Base-by-base conservation (phyloP, 441 rosid genomes). In the Geranium incanum region DNA sequence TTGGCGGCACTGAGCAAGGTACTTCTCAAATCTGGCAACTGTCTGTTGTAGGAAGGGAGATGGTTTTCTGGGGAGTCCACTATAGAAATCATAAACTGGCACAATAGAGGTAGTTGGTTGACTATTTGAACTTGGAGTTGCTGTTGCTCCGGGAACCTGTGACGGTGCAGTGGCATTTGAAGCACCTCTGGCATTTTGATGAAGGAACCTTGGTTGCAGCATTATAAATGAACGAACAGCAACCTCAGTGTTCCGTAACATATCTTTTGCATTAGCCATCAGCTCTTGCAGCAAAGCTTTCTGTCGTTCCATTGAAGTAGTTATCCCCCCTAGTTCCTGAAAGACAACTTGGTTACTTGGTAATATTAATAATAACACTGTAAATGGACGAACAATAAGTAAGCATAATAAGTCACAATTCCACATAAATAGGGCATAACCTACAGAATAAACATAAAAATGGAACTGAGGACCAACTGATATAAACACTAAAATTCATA, bases 291-390 rank as follows among this genome's bases (percentile, higher is more conserved):
- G 85, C 73, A 84, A 79, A 72, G 91, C 89, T 81, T 88, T 93
- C 79, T 92, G 95, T 63, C 97, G 73, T 52, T 95, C 99, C 91
- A 86, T 87, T 60, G 88, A 83, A 64, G 90, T 81, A 68, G 81
- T 86, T 75, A 89, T 88, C 74, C 96, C 99, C 75, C 98, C 99
- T 81, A 95, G 94, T 82, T 95, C 99, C 98, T 95, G 75, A 4
- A 21, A 65, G 23, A 19, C 63, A 63, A 18, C 68, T 43, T 11
- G 33, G 64, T 39, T 64, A 13, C 68, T 43, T 11, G 33, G 64
- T 39, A 71, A 13, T 28, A 15, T 63, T 0, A 48, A 62, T 33
- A 15, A n/a, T 55, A 28, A 21, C 43, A 55, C 15, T 55, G 62
- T 13, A 15, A 55, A 55, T 55, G 5, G 62, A 39, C 8, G 43